Base-by-base conservation (phyloP, 306 rosid species). In the Lotus japonicus region DNA sequence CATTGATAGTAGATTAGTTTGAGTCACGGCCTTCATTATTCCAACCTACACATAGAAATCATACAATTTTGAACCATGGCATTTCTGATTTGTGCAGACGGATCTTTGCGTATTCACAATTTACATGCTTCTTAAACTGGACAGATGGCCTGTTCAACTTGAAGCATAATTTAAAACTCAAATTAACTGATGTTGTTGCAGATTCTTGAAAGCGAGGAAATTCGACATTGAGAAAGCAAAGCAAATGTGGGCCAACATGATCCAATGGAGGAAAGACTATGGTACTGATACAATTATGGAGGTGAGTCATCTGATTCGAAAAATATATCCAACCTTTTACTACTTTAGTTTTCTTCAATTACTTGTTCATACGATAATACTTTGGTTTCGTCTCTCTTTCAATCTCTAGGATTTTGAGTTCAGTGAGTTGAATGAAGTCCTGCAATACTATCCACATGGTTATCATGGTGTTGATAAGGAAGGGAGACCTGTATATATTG, bases 401-500 rank as follows among this genome's bases (percentile, higher is more conserved):
- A 26, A 26, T 48, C 49, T 76, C 43, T 70, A 92, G 98, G 98
- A 92, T 75, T 92, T 87, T 77, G 89, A 87, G 82, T 92, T 82
- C 79, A 7, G 7, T 18, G 98, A 92, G 89, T 43, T 82, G 77
- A 68, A 79, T 55, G 89, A 92, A 80, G 98, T 92, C 77, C 73
- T 84, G 49, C 64, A 63, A 79, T 69, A 84, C 86, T 92, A 92
- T 79, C 98, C 98, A 52, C 98, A 92, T 53, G 86, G 91, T 73
- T 79, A 89, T 76, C 98, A 92, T 65, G 95, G 98, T 1, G 96
- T 92, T 21, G 96, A 92, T 74, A 92, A 75, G 84, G 98, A 92
- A 70, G 98, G 98, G 49, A 86, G 70, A 75, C 98, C 98, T 64
- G 64, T 92, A 67, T 92, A 92, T 52, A 89, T 92, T 70, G 98